Base-by-base conservation (phyloP, 257 asterid genomes). In the Pogostemon cablin region DNA sequence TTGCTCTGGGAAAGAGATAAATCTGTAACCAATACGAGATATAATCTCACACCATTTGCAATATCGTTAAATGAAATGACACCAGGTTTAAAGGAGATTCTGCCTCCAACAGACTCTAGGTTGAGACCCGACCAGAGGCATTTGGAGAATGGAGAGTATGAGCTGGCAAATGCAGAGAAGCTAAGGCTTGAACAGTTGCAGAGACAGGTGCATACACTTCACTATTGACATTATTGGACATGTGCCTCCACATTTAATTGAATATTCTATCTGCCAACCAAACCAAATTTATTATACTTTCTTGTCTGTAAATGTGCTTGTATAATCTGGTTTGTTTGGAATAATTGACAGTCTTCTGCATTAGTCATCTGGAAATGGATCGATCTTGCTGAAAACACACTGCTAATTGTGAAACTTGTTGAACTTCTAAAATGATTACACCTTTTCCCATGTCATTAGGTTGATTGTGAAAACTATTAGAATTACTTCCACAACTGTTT, bases 101-200 rank as follows among this genome's bases (percentile, higher is more conserved):
- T 95, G 55, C 99, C 98, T 60, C 97, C 98, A 40, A 91, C 96
- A 34, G 99, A 93, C 81, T 93, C 99, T 0, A 81, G 99, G 75
- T 76, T 93, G 80, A 85, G 99, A 76, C 99, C 98, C 20, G 99
- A 93, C 80, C 99, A 93, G 63, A 84, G 99, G 63, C 98, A 93
- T 80, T 75, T 93, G 75, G 99, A 93, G 85, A 93, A 93, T 44
- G 98, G 98, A 64, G 99, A 91, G 69, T 95, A 95, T 69, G 99
- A 95, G 77, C 81, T 79, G 77, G 96, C 99, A 53, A 95, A 95
- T 81, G 82, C 92, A 7, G 99, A 95, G 88, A 95, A 95, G 82
- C 95, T 95, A 56, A 86, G 99, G 75, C 99, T 95, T 37, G 99
- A 95, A 81, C 99, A 95, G 76, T 77, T 87, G 78, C 99, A 95